Evolutionary conservation across 2,329 filamentous ascomycete genomes (phyloP).

Genomic region (Aspergillus ibericus): DNA sequence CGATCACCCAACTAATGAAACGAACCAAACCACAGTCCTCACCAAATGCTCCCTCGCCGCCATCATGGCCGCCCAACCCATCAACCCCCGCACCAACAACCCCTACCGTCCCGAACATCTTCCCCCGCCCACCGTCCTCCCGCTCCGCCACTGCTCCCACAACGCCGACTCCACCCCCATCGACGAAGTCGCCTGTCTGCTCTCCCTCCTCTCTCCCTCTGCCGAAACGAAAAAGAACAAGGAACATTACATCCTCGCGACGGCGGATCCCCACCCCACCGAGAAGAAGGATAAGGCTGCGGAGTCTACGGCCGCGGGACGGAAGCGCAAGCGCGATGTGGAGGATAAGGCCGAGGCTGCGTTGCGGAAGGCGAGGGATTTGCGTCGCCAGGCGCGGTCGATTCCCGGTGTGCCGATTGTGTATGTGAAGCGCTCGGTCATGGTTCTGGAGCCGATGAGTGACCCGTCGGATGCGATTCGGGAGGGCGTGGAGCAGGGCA

Average conservation of each 20-base stretch:
- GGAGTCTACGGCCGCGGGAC: conserved; percentile 12
- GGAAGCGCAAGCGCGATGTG: conserved; percentile 36
- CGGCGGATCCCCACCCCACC: conserved; percentile 38
- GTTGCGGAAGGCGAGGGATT: conserved; percentile 30
- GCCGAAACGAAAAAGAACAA: conserved; percentile 46
- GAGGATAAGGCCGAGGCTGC: conserved; percentile 36
- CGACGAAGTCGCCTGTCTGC: conserved; percentile 46
- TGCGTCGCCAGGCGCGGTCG: conserved; percentile 42
- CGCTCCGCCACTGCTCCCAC: conserved; percentile 50
- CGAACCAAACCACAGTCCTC: conserved; percentile 59
- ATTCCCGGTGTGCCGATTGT: conserved; percentile 52
- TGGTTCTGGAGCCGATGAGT: conserved; percentile 52
- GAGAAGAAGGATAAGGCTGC: conserved; percentile 24
- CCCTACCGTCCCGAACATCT: conserved; percentile 44
- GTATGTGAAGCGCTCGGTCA: conserved; percentile 53
- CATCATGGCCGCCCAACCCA: conserved; percentile 42
- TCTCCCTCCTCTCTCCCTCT: conserved; percentile 45
- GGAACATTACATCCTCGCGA: conserved; percentile 50
- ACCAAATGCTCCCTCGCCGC: conserved; percentile 62
- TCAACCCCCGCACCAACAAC: conserved; percentile 40
- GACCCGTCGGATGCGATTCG: conserved; percentile 43
- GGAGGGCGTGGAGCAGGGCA: conserved; percentile 47
- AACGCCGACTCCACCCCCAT: conserved; percentile 44
- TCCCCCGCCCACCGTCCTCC: conserved; percentile 46
- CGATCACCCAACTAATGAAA: conserved; percentile 20